phyloP scores from a whole-genome alignment of 495 filamentous ascomycete species.

The Neurospora sp. region DNA sequence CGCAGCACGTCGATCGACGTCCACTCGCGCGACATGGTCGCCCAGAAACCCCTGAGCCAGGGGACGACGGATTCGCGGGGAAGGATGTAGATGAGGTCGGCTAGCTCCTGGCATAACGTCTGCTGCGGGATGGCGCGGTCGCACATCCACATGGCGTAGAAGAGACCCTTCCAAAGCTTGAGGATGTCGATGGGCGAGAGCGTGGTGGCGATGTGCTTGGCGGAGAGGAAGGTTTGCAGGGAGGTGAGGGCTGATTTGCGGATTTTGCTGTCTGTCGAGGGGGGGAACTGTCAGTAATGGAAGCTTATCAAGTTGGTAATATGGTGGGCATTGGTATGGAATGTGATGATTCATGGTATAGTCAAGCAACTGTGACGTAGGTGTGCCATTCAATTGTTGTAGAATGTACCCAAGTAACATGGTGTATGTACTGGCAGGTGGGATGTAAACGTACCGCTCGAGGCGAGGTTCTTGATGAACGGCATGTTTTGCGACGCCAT shows the following conservation, averaged over 20 bases:
- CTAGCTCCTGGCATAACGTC: constrained; percentile 67
- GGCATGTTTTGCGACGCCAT: constrained; percentile 41
- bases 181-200: constrained; percentile 68
- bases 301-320: no score
- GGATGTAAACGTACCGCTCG: constrained; percentile 31
- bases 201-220: constrained; percentile 35
- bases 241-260: constrained; percentile 74
- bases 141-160: constrained; percentile 94
- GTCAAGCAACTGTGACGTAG: no score
- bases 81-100: constrained; percentile 57
- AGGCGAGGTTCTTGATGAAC: constrained; percentile 43
- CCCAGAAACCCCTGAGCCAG: constrained; percentile 78
- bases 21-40: constrained; percentile 78
- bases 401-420: neutral
- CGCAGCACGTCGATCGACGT: constrained; percentile 70
- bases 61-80: constrained; percentile 47
- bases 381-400: neutral
- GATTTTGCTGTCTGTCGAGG: constrained; percentile 57
- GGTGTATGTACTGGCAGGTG: neutral
- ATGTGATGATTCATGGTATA: no score
- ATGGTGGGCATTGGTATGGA: no score
- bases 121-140: constrained; percentile 84
- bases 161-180: constrained; percentile 95
- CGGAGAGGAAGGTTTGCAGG: constrained; percentile 69
- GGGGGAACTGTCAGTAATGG: neutral